Evolutionary conservation across 805 yeast species (phyloP).

Genomic region (Starmerella tilneyi): DNA sequence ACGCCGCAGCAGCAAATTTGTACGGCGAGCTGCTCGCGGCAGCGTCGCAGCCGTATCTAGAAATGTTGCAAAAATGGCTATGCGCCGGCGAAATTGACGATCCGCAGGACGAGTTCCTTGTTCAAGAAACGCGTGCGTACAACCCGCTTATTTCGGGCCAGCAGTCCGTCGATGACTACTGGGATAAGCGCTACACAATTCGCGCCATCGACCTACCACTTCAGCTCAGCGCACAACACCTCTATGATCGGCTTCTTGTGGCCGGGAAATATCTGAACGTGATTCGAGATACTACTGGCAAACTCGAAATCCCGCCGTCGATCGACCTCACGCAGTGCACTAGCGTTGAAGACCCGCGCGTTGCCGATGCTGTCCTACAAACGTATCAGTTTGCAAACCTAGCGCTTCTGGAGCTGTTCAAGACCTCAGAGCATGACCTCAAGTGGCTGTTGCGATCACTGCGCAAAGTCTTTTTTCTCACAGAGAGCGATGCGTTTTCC

Average conservation of each 20-base stretch:
- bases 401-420: conserved; percentile 44
- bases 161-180: conserved; percentile 33
- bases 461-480: conserved; percentile 44
- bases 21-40: conserved; percentile 44
- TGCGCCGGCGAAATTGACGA: conserved; percentile 63
- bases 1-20: conserved; percentile 44
- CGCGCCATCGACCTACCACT: conserved; percentile 64
- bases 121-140: conserved; percentile 30
- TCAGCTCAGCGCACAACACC: conserved; percentile 44
- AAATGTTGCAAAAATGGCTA: conserved; percentile 72
- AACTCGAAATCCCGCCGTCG: neutral
- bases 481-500: conserved; percentile 43
- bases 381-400: conserved; percentile 62
- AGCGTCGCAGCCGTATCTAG: conserved; percentile 53
- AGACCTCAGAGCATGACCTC: conserved; percentile 44
- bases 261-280: conserved; percentile 83
- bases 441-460: conserved; percentile 39
- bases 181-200: conserved; percentile 51
- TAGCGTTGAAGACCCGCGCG: conserved; percentile 36
- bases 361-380: conserved; percentile 46
- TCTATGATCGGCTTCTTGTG: conserved; percentile 55
- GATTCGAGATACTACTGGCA: conserved; percentile 36
- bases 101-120: conserved; percentile 70
- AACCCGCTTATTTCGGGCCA: conserved; percentile 13
- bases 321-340: conserved; percentile 21